phyloP scores from a whole-genome alignment of 768 basidiomycete species.

The Lentinula edodes region DNA sequence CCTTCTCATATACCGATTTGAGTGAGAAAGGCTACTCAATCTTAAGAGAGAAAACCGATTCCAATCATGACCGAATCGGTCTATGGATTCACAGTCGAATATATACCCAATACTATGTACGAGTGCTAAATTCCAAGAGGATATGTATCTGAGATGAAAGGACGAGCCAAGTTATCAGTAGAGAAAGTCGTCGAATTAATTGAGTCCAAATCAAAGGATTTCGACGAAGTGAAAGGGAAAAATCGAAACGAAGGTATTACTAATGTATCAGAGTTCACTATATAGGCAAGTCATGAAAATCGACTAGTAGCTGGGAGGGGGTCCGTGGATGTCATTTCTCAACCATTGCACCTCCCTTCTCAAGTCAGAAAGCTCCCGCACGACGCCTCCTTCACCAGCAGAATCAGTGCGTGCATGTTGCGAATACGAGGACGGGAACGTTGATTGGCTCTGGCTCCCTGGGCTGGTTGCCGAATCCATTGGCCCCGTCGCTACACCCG shows the following conservation, averaged over 20 bases:
- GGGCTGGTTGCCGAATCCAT: background rate
- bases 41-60: too few species aligned
- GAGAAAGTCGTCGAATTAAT: too few species aligned
- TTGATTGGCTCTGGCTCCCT: background rate
- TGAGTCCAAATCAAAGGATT: too few species aligned
- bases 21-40: too few species aligned
- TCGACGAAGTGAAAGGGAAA: background rate
- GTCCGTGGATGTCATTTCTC: background rate
- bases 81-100: too few species aligned
- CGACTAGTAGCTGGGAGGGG: background rate
- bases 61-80: too few species aligned
- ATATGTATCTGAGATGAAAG: too few species aligned
- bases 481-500: background rate
- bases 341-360: background rate
- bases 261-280: background rate
- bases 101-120: too few species aligned
- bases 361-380: background rate
- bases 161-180: too few species aligned
- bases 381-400: background rate
- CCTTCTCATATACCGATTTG: too few species aligned
- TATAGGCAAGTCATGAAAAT: background rate
- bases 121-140: too few species aligned
- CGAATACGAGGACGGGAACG: background rate
- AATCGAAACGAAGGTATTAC: background rate
- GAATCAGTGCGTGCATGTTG: background rate